Conservation (phyloP, 78 protist genomes). For the Pirum gemmata region DNA sequence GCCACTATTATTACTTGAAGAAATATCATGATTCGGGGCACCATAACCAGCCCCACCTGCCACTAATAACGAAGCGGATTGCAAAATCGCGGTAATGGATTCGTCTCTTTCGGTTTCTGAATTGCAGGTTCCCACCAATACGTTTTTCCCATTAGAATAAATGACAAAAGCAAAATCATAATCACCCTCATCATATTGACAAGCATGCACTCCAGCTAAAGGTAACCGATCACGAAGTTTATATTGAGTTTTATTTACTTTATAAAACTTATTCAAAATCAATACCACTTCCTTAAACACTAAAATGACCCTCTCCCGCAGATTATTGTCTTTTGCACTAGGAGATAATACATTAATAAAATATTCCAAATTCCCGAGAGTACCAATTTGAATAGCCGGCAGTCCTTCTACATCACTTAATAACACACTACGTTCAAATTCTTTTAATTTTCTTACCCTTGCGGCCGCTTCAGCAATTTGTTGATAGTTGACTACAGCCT, state of each 20-base stretch:
- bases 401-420: not conserved
- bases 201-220: not conserved
- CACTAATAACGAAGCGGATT: too few relatives aligned
- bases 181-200: not conserved
- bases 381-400: not conserved
- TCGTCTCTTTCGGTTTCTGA: not conserved
- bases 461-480: not conserved
- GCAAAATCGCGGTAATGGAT: not conserved
- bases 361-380: not conserved
- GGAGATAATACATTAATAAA: not conserved
- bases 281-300: not conserved
- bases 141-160: not conserved
- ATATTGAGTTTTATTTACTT: not conserved
- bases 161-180: not conserved
- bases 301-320: not conserved
- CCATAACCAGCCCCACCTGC: too few relatives aligned
- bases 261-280: not conserved
- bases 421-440: not conserved
- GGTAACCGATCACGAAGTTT: not conserved
- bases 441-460: not conserved
- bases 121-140: not conserved
- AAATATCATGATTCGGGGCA: too few relatives aligned
- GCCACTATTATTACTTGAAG: too few relatives aligned
- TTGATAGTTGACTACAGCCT: not conserved
- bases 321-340: not conserved